Evolutionary conservation across 2,329 filamentous ascomycete genomes (phyloP).

Genomic region (Sclerotinia trifoliorum): DNA sequence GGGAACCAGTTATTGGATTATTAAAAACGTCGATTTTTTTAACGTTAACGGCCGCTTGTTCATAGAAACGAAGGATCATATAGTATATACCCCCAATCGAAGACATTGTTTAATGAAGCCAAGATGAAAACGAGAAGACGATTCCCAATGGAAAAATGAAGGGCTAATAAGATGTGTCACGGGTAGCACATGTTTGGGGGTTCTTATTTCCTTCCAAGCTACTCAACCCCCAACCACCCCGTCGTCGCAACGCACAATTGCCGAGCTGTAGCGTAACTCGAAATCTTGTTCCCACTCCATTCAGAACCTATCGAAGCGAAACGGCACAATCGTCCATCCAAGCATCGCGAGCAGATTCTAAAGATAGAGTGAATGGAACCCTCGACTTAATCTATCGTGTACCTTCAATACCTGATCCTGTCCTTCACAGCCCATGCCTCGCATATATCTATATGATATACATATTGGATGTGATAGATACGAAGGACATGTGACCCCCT

Average conservation of each 20-base stretch:
- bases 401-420: slow-evolving; percentile 3
- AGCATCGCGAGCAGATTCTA: not conserved
- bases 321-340: slow-evolving; percentile 2
- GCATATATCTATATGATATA: slow-evolving; percentile 7
- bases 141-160: not conserved
- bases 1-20: not conserved
- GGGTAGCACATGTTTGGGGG: slow-evolving; percentile 9
- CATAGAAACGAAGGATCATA: not conserved
- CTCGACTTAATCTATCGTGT: not conserved
- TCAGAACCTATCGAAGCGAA: not conserved
- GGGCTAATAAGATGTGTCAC: not conserved
- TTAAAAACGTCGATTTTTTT: slow-evolving; percentile 11
- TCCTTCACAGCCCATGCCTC: not conserved
- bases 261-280: slow-evolving; percentile 10
- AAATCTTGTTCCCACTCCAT: slow-evolving; percentile 1
- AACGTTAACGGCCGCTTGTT: not conserved
- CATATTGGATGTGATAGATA: slow-evolving; percentile 1
- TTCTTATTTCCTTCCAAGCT: not conserved
- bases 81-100: slow-evolving; percentile 13
- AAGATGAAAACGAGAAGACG: not conserved
- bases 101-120: not conserved
- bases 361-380: not conserved
- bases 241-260: not conserved
- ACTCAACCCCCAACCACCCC: slow-evolving; percentile 3
- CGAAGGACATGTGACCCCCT: slow-evolving; percentile 9